Evolutionary conservation across 2,329 filamentous ascomycete species (phyloP), one percentile per base, ranked within the genome.

Genomic region (Stachybotrys elegans): DNA sequence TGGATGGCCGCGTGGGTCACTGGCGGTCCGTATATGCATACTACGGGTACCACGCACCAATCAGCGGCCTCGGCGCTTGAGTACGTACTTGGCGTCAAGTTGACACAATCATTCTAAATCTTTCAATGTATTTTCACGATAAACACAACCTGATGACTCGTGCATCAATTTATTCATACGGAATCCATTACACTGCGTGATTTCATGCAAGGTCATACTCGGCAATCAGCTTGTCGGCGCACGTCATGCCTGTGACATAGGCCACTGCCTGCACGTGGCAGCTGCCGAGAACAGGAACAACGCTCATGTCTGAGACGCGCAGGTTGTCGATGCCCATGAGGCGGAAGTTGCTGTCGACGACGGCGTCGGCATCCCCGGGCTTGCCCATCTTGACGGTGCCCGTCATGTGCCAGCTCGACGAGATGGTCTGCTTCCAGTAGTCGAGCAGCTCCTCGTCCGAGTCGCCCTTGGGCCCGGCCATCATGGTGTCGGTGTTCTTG

Each of bases 361-460:
- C 73, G 1, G 71, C 69, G 25, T 68, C 64, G 0, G 46, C 43
- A 7, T 73, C 69, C 2, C 56, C 65, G 0, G 44, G 31, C 48
- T 61, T 69, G 0, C 78, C 79, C 78, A 83, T 83, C 55, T 72
- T 73, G 6, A 68, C 69, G 0, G 79, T 83, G 0, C 76, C 73
- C 1, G 67, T 75, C 71, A 72, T 79, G 56, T 76, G 78, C 73
- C 70, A 81, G 44, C 63, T 75, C 3, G 69, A 75, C 22, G 57
- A 64, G 16, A 67, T 60, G 20, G 58, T 70, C 22, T 69, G 57
- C 42, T 58, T 62, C 68, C 68, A 78, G 51, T 68, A 63, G 3
- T 51, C 58, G 8, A 70, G 55, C 12, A 84, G 62, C 45, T 81
- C 76, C 41, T 78, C 76, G 22, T 81, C 78, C 0, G 67, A 69